Evolutionary conservation across 2,329 filamentous ascomycete species (phyloP).

Genomic region (Diaporthe aspalathi): DNA sequence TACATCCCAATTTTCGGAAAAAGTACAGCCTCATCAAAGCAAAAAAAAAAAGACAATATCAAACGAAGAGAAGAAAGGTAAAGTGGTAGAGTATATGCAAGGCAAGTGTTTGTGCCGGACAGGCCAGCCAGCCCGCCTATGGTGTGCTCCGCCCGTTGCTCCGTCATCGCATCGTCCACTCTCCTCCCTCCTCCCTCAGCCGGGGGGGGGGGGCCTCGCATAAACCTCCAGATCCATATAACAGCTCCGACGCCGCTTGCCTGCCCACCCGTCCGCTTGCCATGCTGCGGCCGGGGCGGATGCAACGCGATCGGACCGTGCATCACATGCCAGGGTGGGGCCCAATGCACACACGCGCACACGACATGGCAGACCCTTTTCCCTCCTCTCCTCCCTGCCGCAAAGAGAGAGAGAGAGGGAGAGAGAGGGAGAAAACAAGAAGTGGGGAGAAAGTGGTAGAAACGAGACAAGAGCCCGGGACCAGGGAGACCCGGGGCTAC

Average conservation of each 20-base stretch:
- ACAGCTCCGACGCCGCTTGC: slow-evolving; percentile 1
- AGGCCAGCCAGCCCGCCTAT: background rate
- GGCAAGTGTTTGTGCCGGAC: background rate
- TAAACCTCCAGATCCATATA: slow-evolving; percentile 15
- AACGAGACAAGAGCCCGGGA: background rate
- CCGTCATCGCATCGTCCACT: background rate
- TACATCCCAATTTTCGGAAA: too few species aligned
- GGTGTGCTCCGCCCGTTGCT: background rate
- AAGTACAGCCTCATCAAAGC: too few species aligned
- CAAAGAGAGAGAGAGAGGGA: too few species aligned
- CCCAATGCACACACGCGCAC: background rate
- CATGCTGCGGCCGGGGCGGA: background rate
- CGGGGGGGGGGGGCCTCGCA: too few species aligned
- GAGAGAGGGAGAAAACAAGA: too few species aligned
- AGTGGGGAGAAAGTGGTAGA: too few species aligned
- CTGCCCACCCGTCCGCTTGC: background rate
- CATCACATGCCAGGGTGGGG: slow-evolving; percentile 12
- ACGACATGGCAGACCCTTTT: too few species aligned
- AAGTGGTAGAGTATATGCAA: too few species aligned
- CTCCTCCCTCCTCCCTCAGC: background rate
- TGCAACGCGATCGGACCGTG: background rate
- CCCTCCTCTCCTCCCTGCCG: too few species aligned
- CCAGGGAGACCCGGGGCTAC: slow-evolving; percentile 10
- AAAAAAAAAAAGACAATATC: too few species aligned
- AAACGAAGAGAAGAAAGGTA: too few species aligned